These are phyloP conservation scores for Jatropha podagrica DNA, from an alignment of 441 rosid species.

Conservation along the genomic window DNA sequence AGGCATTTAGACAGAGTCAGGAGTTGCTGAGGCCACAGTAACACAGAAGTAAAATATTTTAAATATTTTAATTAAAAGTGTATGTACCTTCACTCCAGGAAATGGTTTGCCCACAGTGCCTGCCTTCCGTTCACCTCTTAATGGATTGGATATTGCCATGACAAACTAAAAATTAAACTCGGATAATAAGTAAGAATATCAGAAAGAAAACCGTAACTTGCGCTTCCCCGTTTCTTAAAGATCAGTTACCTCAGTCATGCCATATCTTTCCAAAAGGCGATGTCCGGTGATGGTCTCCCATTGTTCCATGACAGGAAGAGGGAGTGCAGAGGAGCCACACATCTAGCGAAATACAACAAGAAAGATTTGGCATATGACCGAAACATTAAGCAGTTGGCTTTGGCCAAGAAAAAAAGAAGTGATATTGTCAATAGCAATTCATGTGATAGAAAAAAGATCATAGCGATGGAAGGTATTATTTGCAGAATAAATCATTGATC, in stretches of 20 bases:
- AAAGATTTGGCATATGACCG: constrained; percentile 7
- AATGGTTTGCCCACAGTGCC: constrained; percentile 98
- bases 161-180: constrained; percentile 58
- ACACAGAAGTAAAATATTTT: neutral
- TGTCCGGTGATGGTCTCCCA: constrained; percentile 98
- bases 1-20: constrained; percentile 14
- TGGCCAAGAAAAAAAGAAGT: constrained; percentile 1
- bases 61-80: neutral
- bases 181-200: constrained; percentile 7
- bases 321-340: constrained; percentile 98
- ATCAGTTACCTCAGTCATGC: constrained; percentile 89
- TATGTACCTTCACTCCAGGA: constrained; percentile 87
- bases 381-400: constrained; percentile 15
- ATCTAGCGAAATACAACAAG: constrained; percentile 45
- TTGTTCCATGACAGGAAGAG: constrained; percentile 85
- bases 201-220: constrained; percentile 4
- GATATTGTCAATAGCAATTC: constrained; percentile 9
- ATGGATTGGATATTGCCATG: constrained; percentile 93
- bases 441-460: neutral
- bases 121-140: constrained; percentile 71
- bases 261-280: constrained; percentile 94
- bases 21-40: constrained; percentile 1
- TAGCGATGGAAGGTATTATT: neutral
- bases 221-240: constrained; percentile 15
- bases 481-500: constrained; percentile 2